These are phyloP conservation scores for Themeda triandra DNA, from an alignment of 176 grass and related monocot species.

Conservation along the genomic window DNA sequence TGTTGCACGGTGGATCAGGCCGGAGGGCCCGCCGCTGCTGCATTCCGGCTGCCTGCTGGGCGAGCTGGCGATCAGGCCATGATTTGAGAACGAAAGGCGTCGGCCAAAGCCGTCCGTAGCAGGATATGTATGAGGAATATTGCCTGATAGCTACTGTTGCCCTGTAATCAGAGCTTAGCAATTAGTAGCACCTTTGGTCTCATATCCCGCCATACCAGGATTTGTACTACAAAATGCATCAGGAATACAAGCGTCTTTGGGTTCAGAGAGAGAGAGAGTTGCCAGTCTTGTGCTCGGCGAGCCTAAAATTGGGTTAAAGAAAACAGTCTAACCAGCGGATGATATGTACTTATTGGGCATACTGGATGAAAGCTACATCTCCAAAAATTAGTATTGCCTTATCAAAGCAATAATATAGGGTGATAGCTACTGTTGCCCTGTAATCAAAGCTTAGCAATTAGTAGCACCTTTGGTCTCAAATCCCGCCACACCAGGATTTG, in stretches of 20 bases:
- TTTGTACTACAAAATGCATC: background rate
- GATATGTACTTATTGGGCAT: background rate
- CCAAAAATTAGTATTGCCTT: too few relatives aligned
- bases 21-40: background rate
- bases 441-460: background rate
- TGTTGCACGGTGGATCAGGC: conserved; percentile 27
- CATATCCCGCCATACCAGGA: background rate
- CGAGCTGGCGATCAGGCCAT: conserved; percentile 14
- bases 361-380: too few relatives aligned
- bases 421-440: background rate
- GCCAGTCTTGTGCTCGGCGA: background rate
- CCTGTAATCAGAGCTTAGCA: background rate
- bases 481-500: background rate
- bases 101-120: background rate
- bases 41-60: background rate
- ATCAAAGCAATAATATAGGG: too few relatives aligned
- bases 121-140: background rate
- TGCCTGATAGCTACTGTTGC: background rate
- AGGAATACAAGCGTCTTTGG: background rate
- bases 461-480: background rate
- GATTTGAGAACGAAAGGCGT: background rate
- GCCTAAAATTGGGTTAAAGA: background rate
- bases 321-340: background rate
- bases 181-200: background rate
- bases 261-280: background rate